Percentiles rank a stretch among this genome's conserved stretches.
These are phyloP conservation scores for Torrubiella hemipterigena DNA, from an alignment of 2,329 filamentous ascomycete species.

Conservation along the genomic window DNA sequence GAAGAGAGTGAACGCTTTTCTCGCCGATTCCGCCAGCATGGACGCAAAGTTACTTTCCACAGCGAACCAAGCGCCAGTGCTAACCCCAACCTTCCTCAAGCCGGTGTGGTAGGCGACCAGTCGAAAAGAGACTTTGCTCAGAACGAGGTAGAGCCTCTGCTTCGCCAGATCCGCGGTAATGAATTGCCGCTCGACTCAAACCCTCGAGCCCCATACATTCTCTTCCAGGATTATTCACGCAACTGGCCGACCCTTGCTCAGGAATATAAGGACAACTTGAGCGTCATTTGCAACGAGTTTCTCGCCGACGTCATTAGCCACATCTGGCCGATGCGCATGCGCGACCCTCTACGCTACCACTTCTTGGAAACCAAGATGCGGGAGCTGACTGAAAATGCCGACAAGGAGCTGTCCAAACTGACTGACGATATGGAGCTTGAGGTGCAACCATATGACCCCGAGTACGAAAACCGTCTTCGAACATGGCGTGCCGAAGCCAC, in stretches of 20 bases:
- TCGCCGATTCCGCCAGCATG: slow-evolving; percentile 33
- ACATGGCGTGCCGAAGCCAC: slow-evolving; percentile 31
- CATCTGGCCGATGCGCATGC: slow-evolving; percentile 38
- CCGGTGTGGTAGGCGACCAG: slow-evolving; percentile 19
- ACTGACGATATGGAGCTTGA: slow-evolving; percentile 40
- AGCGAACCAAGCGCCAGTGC: slow-evolving; percentile 10
- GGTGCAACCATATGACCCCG: slow-evolving; percentile 39
- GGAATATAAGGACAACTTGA: slow-evolving; percentile 41
- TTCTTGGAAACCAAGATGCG: slow-evolving; percentile 38
- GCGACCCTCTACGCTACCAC: slow-evolving; percentile 33
- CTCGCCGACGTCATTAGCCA: slow-evolving; percentile 37
- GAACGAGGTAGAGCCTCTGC: slow-evolving; percentile 34
- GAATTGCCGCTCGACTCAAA: slow-evolving; percentile 41
- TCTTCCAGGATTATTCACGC: slow-evolving; percentile 40
- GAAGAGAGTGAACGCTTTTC: slow-evolving; percentile 41
- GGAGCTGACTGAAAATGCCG: slow-evolving; percentile 31
- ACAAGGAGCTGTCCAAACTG: slow-evolving; percentile 31
- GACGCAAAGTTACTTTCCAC: slow-evolving; percentile 34
- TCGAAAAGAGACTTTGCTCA: slow-evolving; percentile 35
- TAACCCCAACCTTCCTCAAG: slow-evolving; percentile 16
- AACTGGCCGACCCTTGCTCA: slow-evolving; percentile 39
- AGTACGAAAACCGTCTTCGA: slow-evolving; percentile 37
- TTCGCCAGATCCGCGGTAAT: slow-evolving; percentile 38
- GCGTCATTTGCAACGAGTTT: slow-evolving; percentile 42
- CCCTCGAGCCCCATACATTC: slow-evolving; percentile 39